Base-by-base conservation (phyloP, 2,329 filamentous ascomycete genomes). In the Penicillium thymicola region DNA sequence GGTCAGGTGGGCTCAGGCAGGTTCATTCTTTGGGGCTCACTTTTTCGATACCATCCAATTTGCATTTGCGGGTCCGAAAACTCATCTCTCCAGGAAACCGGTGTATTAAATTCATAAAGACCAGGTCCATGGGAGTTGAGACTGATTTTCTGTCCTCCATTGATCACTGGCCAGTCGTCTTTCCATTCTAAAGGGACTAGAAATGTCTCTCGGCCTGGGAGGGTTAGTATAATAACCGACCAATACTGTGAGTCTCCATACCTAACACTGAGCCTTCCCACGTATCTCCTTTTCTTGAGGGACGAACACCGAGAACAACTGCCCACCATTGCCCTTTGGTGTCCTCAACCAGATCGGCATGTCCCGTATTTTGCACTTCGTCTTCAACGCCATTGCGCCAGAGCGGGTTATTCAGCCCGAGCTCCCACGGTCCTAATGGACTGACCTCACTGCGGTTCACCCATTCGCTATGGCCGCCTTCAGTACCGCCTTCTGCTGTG, bases 351-450 rank as follows among this genome's bases (percentile, higher is more conserved):
- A 82, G 60, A 60, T 82, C 79, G 4, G 75, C 75, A 65, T 82
- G 80, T 0, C 80, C 80, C 0, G 78, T 81, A 49, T 79, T 74
- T 62, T 82, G 76, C 11, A 84, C 74, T 52, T 79, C 78, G 42
- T 81, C 79, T 4, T 76, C 69, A 0, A 74, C 68, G 0, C 78
- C 78, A 52, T 81, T 81, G 4, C 74, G 82, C 44, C 87, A 72
- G 41, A 88, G 77, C 44, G 85, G 77, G 53, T 84, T 83, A 45
- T 81, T 71, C 0, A 85, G 84, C 37, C 85, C 83, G 1, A 78
- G 69, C 62, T 86, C 82, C 70, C 87, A 89, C 0, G 85, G 85
- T 0, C 86, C 86, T 75, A 82, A 85, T 68, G 67, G 79, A 63
- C 52, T 75, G 66, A 6, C 79, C 75, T 50, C 82, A 76, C 58